Base-by-base conservation (phyloP, 352 stramenopile genomes). In the Elongisporangium undulatum region DNA sequence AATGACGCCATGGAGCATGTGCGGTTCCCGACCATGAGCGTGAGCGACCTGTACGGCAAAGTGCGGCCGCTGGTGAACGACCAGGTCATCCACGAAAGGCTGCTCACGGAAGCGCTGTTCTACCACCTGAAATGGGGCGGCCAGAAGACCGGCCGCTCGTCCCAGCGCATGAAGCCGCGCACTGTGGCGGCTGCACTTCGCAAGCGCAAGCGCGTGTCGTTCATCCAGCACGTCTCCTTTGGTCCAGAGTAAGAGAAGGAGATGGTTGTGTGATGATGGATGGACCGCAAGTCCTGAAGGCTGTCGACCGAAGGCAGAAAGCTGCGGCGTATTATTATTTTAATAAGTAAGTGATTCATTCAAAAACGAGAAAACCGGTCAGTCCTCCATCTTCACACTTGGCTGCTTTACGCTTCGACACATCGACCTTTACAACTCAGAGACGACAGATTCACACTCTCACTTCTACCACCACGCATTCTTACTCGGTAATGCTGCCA, bases 151-250 rank as follows among this genome's bases (percentile, higher is more conserved):
- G 79, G 74, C 6, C 69, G 75, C n/a, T 72, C 76, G 23, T 75
- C 78, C 8, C 71, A 87, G 59, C 72, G 84, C 22, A 87, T 80
- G 53, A 86, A 80, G 59, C 84, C 82, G 16, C 79, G 84, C 19
- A 79, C 80, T 17, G 70, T 87, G 3, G 69, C 82, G 1, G 74
- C 84, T 1, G 80, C 79, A 26, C 56, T 92, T 48, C 72, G 86
- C 22, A 95, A 95, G 62, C 82, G 84, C 15, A 95, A 95, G 59
- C 84, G 86, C 3, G 86, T 95, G 17, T 95, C 86, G 49, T 95
- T 95, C 62, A 94, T 86, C 23, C 86, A 95, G 55, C 82, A 92
- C 55, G 84, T 95, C 9, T 92, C 86, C n/a, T 95, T 95, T 58
- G 68, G 85, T 9, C 71, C 75, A 48, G 66, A 74, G 29, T 68